Conservation (phyloP, 2,329 filamentous ascomycete species). For the Sclerotinia nivalis region DNA sequence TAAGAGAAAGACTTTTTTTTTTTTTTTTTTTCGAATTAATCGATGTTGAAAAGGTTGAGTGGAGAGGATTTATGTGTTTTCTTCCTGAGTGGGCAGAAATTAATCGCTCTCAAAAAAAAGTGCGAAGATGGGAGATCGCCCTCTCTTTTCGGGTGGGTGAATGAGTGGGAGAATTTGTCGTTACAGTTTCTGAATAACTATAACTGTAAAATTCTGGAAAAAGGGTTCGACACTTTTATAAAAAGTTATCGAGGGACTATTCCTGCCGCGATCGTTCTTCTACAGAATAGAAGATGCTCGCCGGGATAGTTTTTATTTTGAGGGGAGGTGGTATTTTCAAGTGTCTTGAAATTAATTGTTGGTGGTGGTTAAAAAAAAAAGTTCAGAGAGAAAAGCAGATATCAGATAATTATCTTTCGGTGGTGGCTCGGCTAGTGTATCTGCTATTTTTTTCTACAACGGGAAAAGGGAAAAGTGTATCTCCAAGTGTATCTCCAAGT, state of each 20-base stretch:
- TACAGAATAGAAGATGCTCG: conserved; percentile 40
- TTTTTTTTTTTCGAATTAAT: conserved; percentile 21
- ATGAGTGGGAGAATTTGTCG: conserved; percentile 26
- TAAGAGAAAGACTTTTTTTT: conserved; percentile 7
- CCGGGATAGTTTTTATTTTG: conserved; percentile 19
- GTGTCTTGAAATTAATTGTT: conserved; percentile 24
- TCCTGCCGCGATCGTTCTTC: conserved; percentile 37
- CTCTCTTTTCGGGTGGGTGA: conserved; percentile 29
- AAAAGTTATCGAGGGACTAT: conserved; percentile 29
- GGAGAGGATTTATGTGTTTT: conserved; percentile 22
- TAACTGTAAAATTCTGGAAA: conserved; percentile 13
- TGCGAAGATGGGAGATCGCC: conserved; percentile 28
- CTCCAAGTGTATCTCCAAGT: too few relatives aligned
- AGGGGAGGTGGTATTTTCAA: conserved; percentile 15
- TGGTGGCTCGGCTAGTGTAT: conserved; percentile 21
- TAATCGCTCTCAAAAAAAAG: conserved; percentile 38
- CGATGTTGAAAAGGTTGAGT: conserved; percentile 24
- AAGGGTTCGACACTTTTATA: conserved; percentile 16
- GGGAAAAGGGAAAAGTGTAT: not conserved
- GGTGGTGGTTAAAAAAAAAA: conserved; percentile 17
- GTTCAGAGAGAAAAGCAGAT: conserved; percentile 4
- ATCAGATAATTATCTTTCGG: conserved; percentile 17
- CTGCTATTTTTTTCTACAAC: conserved; percentile 2
- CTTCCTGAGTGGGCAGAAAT: conserved; percentile 38
- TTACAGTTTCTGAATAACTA: conserved; percentile 18